phyloP scores from a whole-genome alignment of 2,329 filamentous ascomycete species.

The Cladophialophora immunda region DNA sequence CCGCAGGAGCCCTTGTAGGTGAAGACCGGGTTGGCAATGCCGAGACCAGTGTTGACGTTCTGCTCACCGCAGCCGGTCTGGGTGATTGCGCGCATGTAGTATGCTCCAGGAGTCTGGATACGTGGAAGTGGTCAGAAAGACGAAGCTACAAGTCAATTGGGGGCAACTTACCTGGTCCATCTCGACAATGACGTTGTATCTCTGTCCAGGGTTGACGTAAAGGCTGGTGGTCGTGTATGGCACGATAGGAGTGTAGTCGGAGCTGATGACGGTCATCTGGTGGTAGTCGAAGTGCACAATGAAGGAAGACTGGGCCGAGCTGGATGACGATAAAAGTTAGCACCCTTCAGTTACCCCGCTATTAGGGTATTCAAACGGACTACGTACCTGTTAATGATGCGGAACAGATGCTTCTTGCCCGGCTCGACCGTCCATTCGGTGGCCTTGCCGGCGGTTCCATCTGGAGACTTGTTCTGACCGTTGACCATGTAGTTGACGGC shows the following conservation, averaged over 20 bases:
- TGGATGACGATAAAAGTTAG: constrained; percentile 22
- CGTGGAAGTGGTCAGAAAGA: constrained; percentile 6
- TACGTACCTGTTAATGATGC: constrained; percentile 40
- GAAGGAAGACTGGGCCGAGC: constrained; percentile 35
- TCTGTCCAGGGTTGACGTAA: constrained; percentile 65
- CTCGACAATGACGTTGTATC: constrained; percentile 44
- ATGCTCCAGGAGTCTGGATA: constrained; percentile 32
- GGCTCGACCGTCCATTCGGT: constrained; percentile 36
- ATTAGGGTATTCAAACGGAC: not conserved
- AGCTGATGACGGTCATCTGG: constrained; percentile 49
- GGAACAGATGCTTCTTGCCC: constrained; percentile 42
- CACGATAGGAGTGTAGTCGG: constrained; percentile 48
- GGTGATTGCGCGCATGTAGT: constrained; percentile 39
- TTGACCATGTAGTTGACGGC: constrained; percentile 40
- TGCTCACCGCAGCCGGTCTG: constrained; percentile 35
- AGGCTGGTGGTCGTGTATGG: constrained; percentile 66
- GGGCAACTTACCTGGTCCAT: constrained; percentile 34
- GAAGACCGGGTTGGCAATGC: constrained; percentile 37
- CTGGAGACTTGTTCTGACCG: constrained; percentile 39
- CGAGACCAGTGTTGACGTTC: constrained; percentile 33
- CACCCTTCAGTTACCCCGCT: not conserved
- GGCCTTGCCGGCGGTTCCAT: constrained; percentile 33
- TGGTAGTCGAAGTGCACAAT: constrained; percentile 56
- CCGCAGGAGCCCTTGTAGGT: constrained; percentile 34
- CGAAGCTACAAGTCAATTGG: not conserved